These are phyloP conservation scores for Zymoseptoria crescenta DNA, from an alignment of 2,329 filamentous ascomycete genomes.

Conservation along the genomic window DNA sequence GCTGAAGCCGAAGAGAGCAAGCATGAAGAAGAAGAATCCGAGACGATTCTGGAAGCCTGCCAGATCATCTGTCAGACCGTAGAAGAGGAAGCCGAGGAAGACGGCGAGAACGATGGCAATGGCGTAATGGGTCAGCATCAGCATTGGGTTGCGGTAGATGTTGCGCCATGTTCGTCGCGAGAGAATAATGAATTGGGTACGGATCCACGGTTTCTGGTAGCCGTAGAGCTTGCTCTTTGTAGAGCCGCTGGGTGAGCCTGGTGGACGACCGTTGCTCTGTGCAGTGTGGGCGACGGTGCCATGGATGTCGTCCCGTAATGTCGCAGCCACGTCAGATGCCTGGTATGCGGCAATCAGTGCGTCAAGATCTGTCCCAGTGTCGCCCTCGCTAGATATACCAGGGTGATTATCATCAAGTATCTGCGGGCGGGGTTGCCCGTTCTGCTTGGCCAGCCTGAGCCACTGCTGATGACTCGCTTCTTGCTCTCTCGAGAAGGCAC, in stretches of 20 bases:
- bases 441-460: constrained; percentile 51
- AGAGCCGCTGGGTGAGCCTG: constrained; percentile 45
- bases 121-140: constrained; percentile 98
- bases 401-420: constrained; percentile 44
- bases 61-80: constrained; percentile 91
- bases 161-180: constrained; percentile 93
- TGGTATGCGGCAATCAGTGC: constrained; percentile 68
- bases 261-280: constrained; percentile 54
- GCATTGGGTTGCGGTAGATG: constrained; percentile 90
- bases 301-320: constrained; percentile 70
- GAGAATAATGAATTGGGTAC: constrained; percentile 79
- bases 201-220: constrained; percentile 72
- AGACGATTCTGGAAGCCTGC: constrained; percentile 96
- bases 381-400: constrained; percentile 28
- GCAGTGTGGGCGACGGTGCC: constrained; percentile 58
- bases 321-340: constrained; percentile 66
- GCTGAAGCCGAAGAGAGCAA: constrained; percentile 93
- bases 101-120: constrained; percentile 93
- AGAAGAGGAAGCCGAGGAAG: constrained; percentile 91
- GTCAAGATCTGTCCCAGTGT: constrained; percentile 72
- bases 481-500: constrained; percentile 24
- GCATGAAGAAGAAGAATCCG: constrained; percentile 93
- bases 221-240: constrained; percentile 54
- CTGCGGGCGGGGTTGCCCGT: constrained; percentile 45
- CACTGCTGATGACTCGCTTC: constrained; percentile 48